Percentiles rank a stretch among this genome's conserved stretches.
Conservation (phyloP, 2,329 filamentous ascomycete species). For the Aureobasidium subglaciale region DNA sequence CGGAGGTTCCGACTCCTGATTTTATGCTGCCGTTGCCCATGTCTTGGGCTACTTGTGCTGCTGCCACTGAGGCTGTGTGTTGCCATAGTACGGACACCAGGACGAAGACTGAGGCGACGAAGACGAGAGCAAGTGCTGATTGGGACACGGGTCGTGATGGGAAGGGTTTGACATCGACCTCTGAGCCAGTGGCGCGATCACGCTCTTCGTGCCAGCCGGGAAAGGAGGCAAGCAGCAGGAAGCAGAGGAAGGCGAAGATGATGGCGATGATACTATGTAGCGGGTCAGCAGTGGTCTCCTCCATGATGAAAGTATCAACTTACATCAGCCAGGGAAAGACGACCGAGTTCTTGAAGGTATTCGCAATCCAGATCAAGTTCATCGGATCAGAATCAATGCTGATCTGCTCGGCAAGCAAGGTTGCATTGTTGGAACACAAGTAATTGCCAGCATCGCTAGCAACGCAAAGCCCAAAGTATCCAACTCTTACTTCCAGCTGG, state of each 20-base stretch:
- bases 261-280: slow-evolving; percentile 79
- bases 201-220: slow-evolving; percentile 94
- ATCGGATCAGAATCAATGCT: slow-evolving; percentile 88
- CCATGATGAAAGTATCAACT: slow-evolving; percentile 30
- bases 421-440: slow-evolving; percentile 96
- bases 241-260: slow-evolving; percentile 92
- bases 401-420: slow-evolving; percentile 81
- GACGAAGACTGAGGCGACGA: slow-evolving; percentile 58
- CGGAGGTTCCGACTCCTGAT: slow-evolving; percentile 83
- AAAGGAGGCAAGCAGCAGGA: slow-evolving; percentile 91
- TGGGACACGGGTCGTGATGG: slow-evolving; percentile 88
- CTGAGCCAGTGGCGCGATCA: slow-evolving; percentile 66
- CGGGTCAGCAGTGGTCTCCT: not conserved
- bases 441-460: slow-evolving; percentile 84
- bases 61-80: slow-evolving; percentile 93
- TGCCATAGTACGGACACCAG: slow-evolving; percentile 71
- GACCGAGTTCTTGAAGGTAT: slow-evolving; percentile 96
- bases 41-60: slow-evolving; percentile 86
- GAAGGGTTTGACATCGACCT: slow-evolving; percentile 89
- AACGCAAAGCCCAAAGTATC: slow-evolving; percentile 97
- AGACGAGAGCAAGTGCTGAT: slow-evolving; percentile 87
- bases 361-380: slow-evolving; percentile 94
- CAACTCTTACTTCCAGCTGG: slow-evolving; percentile 80
- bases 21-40: slow-evolving; percentile 82
- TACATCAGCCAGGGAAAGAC: slow-evolving; percentile 96